Evolutionary conservation across 1,139 yeast species (phyloP).

Genomic region (Meyerozyma carpophila): DNA sequence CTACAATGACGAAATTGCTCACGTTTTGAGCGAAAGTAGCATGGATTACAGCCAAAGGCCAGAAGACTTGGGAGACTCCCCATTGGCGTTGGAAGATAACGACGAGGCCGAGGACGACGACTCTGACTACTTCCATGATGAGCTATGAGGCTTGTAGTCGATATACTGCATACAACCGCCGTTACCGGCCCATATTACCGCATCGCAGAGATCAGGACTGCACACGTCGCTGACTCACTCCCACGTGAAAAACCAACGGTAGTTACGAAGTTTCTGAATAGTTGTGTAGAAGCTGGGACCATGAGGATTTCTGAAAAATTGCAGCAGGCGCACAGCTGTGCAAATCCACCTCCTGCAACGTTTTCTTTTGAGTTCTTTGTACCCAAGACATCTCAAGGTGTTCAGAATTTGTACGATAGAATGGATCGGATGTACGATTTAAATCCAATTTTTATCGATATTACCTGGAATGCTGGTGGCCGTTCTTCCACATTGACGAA

Average conservation of each 20-base stretch:
- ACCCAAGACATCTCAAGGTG: slow-evolving; percentile 97
- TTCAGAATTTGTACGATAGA: slow-evolving; percentile 90
- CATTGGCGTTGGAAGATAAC: not conserved
- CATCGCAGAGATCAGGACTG: not conserved
- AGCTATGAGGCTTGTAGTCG: not conserved
- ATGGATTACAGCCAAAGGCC: not conserved
- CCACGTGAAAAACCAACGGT: not conserved
- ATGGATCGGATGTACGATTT: slow-evolving; percentile 97
- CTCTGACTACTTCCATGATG: not conserved
- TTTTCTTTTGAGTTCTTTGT: slow-evolving; percentile 96
- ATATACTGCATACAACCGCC: not conserved
- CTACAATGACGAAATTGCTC: slow-evolving; percentile 50
- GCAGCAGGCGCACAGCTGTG: slow-evolving; percentile 38
- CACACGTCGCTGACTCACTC: not conserved
- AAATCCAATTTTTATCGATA: slow-evolving; percentile 87
- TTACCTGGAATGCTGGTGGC: slow-evolving; percentile 99
- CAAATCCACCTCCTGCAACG: slow-evolving; percentile 54
- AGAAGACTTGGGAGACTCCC: not conserved
- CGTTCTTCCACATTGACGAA: slow-evolving; percentile 73
- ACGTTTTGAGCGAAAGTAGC: not conserved
- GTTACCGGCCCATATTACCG: not conserved
- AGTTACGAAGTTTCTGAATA: not conserved
- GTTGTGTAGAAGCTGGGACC: slow-evolving; percentile 7
- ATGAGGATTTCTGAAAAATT: slow-evolving; percentile 56
- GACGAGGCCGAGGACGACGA: not conserved